Evolutionary conservation across 2,329 filamentous ascomycete species (phyloP), one percentile per base, ranked within the genome.

Genomic region (Colletotrichum scovillei): DNA sequence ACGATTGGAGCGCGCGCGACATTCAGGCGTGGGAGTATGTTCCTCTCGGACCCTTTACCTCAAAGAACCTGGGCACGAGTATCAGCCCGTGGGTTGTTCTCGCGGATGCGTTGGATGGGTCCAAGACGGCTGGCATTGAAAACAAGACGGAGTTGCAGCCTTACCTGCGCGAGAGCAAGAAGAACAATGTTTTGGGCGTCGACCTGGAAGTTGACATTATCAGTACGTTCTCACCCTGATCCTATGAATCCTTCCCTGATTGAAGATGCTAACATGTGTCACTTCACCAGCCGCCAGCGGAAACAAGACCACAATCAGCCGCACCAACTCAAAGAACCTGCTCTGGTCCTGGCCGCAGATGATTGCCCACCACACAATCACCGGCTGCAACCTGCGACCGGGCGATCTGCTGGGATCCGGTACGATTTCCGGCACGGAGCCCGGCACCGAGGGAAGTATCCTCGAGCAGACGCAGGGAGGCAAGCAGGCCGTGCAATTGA

Each of bases 331-430:
- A 1, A 80, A 76, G 24, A 81, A 86, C 63, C 85, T 97, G 1
- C 86, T 96, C 1, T 97, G 91, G 88, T 95, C 93, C 0, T 97
- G 95, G 84, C 89, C 93, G 0, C 94, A 97, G 80, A 95, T 96
- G 93, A 85, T 97, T 42, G 89, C 94, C 0, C 94, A 97, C 81
- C 94, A 97, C 81, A 92, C 92, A 3, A 89, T 94, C 71, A 93
- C 91, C 0, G 94, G 94, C 7, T 97, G 94, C 81, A 91, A 92
- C 8, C 87, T 97, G 83, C 88, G 90, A 6, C 88, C 91, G 0
- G 94, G 94, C 57, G 94, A 97, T 78, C 80, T 97, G 56, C 83
- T 97, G 1, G 94, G 94, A 2, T 94, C 92, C 0, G 94, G 94
- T 8, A 97, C 94, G 0, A 95, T 97, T 76, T 85, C 83, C 0